Evolutionary conservation across 345 rosid species (phyloP).

Genomic region (Sisymbrium altissimum): DNA sequence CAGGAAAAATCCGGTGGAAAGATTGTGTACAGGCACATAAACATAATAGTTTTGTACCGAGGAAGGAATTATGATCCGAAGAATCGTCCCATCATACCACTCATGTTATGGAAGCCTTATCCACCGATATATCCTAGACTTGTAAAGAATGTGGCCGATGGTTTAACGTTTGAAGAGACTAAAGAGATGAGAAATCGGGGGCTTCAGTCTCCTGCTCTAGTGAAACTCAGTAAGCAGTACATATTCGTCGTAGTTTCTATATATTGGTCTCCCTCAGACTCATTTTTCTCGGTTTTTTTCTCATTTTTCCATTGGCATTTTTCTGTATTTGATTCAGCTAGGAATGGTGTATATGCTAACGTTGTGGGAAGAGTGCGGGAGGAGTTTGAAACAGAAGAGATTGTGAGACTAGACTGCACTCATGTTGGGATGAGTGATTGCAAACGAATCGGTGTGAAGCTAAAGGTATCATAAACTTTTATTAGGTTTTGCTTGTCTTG

Average conservation of each 20-base stretch:
- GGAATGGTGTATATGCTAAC: constrained; percentile 88
- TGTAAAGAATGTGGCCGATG: constrained; percentile 68
- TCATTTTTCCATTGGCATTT: neutral
- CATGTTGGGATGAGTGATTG: constrained; percentile 79
- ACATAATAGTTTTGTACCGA: constrained; percentile 65
- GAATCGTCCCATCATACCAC: constrained; percentile 63
- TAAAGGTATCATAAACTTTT: constrained; percentile 51
- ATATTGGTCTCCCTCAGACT: neutral
- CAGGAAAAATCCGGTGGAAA: constrained; percentile 86
- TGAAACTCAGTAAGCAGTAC: constrained; percentile 61
- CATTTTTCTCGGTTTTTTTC: neutral
- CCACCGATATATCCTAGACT: constrained; percentile 81
- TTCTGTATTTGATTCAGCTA: constrained; percentile 43
- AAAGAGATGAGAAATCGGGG: constrained; percentile 79
- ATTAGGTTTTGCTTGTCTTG: neutral
- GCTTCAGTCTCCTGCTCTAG: constrained; percentile 49
- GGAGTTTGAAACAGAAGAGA: constrained; percentile 60
- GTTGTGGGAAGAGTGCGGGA: constrained; percentile 70
- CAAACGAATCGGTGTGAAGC: constrained; percentile 82
- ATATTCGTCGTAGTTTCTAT: neutral
- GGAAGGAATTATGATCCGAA: constrained; percentile 77
- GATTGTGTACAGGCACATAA: constrained; percentile 58
- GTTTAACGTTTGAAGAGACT: constrained; percentile 80
- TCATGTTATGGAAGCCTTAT: constrained; percentile 93
- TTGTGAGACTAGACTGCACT: constrained; percentile 77